phyloP scores from a whole-genome alignment of 2,329 filamentous ascomycete genomes.

The Catunica adiposa region DNA sequence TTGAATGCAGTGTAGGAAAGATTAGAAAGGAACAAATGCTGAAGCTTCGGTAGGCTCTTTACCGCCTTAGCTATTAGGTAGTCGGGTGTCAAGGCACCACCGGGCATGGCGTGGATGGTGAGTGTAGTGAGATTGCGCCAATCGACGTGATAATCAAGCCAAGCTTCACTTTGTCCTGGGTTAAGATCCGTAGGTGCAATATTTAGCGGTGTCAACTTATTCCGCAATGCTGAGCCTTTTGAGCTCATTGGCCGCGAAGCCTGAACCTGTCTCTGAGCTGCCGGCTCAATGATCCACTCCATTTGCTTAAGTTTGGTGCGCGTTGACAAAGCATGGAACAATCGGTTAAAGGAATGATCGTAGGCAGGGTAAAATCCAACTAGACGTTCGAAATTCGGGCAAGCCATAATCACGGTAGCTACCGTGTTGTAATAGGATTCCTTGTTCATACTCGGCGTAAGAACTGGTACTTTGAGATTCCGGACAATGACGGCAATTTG shows the following conservation, averaged over 20 bases:
- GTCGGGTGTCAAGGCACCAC: constrained; percentile 36
- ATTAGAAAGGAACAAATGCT: constrained; percentile 42
- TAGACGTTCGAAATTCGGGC: constrained; percentile 45
- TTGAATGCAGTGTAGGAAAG: constrained; percentile 40
- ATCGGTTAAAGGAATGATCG: constrained; percentile 37
- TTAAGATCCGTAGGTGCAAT: constrained; percentile 18
- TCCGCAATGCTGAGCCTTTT: constrained; percentile 15
- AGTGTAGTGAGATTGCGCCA: constrained; percentile 41
- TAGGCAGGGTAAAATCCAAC: constrained; percentile 38
- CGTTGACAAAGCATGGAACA: constrained; percentile 44
- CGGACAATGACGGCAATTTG: constrained; percentile 39
- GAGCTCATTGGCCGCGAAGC: constrained; percentile 21
- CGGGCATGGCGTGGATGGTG: constrained; percentile 41
- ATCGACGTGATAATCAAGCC: constrained; percentile 34
- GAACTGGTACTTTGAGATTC: constrained; percentile 38
- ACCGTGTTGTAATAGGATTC: constrained; percentile 41
- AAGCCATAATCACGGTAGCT: constrained; percentile 46
- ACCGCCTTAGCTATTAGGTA: constrained; percentile 35
- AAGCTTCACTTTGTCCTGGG: constrained; percentile 27
- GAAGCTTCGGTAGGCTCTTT: constrained; percentile 34
- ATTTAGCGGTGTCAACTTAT: constrained; percentile 10
- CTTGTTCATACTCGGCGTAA: constrained; percentile 24
- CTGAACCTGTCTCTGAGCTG: constrained; percentile 14
- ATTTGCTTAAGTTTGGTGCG: constrained; percentile 38
- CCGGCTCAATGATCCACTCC: constrained; percentile 38